phyloP scores from a whole-genome alignment of 257 asterid genomes.

The Henckelia pumila region DNA sequence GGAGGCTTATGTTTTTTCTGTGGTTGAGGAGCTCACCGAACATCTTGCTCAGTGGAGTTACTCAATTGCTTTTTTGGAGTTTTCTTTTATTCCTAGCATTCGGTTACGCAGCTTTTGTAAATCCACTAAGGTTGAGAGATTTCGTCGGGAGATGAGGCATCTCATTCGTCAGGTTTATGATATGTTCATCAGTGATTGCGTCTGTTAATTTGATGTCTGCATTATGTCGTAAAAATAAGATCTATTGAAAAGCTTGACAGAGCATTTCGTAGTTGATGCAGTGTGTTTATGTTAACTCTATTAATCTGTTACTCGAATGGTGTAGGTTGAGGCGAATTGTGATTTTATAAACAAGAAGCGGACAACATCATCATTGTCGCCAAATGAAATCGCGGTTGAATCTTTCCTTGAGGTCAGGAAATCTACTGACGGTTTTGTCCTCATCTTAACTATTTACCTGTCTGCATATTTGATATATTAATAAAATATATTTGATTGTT shows the following conservation, averaged over 20 bases:
- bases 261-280: neutral
- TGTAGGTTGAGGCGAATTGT: constrained; percentile 73
- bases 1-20: constrained; percentile 83
- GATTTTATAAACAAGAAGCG: constrained; percentile 76
- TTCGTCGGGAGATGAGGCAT: constrained; percentile 69
- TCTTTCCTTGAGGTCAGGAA: constrained; percentile 80
- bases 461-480: neutral
- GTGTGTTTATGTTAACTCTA: constrained; percentile 23
- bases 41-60: constrained; percentile 94
- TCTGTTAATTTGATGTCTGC: constrained; percentile 5
- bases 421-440: constrained; percentile 8
- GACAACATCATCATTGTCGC: constrained; percentile 54
- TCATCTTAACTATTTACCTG: neutral
- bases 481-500: neutral
- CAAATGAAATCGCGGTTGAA: constrained; percentile 66
- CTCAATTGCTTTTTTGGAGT: constrained; percentile 75
- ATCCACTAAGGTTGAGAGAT: constrained; percentile 90
- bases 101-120: constrained; percentile 72
- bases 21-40: constrained; percentile 83
- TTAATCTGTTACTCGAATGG: constrained; percentile 27
- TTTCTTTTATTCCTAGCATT: constrained; percentile 71
- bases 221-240: neutral
- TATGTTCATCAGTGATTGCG: neutral
- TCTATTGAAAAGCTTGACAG: neutral
- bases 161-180: constrained; percentile 67